Conservation (phyloP, 176 grass and related monocot genomes). For the Triticum monococcum region DNA sequence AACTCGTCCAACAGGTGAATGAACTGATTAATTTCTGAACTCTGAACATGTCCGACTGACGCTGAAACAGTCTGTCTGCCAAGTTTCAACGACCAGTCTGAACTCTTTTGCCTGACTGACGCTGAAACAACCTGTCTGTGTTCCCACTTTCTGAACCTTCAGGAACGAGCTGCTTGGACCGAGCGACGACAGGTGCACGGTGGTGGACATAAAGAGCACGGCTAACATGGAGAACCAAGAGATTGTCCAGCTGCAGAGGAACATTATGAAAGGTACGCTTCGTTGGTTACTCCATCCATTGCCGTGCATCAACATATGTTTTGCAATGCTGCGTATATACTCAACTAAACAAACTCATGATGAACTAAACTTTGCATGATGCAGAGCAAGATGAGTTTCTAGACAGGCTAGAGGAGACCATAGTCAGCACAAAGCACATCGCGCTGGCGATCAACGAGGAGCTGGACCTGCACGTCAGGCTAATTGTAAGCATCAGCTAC, state of each 20-base stretch:
- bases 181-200: conserved; percentile 27
- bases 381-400: conserved; percentile 71
- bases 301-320: not conserved
- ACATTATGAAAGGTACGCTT: conserved; percentile 61
- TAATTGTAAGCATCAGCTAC: conserved; percentile 76
- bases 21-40: not conserved
- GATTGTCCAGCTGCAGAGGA: conserved; percentile 56
- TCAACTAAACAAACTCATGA: not conserved
- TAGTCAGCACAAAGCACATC: conserved; percentile 74
- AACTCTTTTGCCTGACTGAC: not conserved
- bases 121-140: not conserved
- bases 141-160: not conserved
- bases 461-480: conserved; percentile 62
- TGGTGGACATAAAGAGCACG: conserved; percentile 45
- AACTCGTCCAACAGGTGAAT: conserved; percentile 48
- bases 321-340: not conserved
- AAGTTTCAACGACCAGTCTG: not conserved
- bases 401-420: conserved; percentile 50
- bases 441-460: conserved; percentile 77
- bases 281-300: not conserved
- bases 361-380: not conserved
- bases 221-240: conserved; percentile 56
- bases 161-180: conserved; percentile 50
- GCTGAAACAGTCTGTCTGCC: not conserved
- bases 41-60: not conserved